Base-by-base conservation (phyloP, 345 rosid genomes). In the Durio zibethinus region DNA sequence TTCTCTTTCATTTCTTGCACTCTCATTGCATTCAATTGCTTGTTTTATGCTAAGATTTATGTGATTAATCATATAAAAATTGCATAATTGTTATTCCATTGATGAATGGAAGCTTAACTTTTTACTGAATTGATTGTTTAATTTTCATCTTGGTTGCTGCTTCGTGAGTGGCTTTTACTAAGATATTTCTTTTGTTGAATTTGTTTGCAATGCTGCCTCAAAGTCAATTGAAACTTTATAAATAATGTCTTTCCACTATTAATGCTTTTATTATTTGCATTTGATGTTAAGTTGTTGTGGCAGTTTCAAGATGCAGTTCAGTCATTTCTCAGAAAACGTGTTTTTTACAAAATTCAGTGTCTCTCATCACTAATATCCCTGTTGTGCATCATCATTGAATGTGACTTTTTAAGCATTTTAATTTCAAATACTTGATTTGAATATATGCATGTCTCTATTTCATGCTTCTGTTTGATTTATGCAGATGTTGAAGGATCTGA, bases 401-500 rank as follows among this genome's bases (percentile, higher is more conserved):
- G 52, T 47, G 20, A 11, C 36, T 18, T 36, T 42, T 36, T 42
- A 10, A 20, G 23, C 23, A 33, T 38, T 36, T 60, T 31, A 10
- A 72, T 62, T 82, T 15, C 72, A 25, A 75, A 70, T 38, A 23
- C 25, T 73, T 23, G 56, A 25, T 66, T 18, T 12, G 3, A 45
- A 45, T 45, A 38, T 38, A 38, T 38, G 9, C 8, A 38, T 38
- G 40, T 38, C 40, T 71, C 75, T 64, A 27, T 5, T 38, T 38
- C 0, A 38, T 38, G 40, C 40, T 50, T 50, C n/a, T 81, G 35
- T 56, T 85, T 73, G 14, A 52, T 76, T 78, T 82, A 15, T 89
- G 90, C 93, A 94, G 99, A 91, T 83, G 86, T 72, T 74, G 93
- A 83, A 76, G 91, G 88, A 73, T 78, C 93, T 78, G 98, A 91